A percentile compares a stretch with the other conserved stretches of the same genome.
phyloP scores from a whole-genome alignment of 768 basidiomycete genomes.

The Pleurotus pulmonarius region DNA sequence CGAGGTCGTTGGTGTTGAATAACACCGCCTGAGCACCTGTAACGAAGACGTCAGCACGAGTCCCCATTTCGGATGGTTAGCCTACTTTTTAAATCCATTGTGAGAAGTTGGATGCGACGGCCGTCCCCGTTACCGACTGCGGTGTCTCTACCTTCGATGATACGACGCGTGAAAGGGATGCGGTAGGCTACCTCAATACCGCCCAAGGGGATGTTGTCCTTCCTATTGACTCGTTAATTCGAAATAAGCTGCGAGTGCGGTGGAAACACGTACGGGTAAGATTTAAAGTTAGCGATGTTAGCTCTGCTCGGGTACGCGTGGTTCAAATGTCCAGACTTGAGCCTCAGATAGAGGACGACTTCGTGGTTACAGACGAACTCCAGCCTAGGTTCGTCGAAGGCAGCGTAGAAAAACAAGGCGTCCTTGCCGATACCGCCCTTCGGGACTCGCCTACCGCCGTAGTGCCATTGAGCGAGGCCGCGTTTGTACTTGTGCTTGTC shows the following conservation, averaged over 20 bases:
- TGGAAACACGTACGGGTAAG: conserved; percentile 1
- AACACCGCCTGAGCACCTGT: background rate
- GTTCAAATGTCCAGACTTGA: conserved; percentile 16
- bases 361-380: conserved; percentile 21
- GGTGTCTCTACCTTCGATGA: conserved; percentile 6
- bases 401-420: conserved; percentile 13
- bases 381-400: conserved; percentile 14
- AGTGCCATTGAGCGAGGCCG: conserved; percentile 9
- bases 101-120: conserved; percentile 9
- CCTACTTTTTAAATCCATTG: conserved; percentile 13
- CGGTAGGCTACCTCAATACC: conserved; percentile 10
- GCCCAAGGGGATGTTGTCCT: conserved; percentile 2
- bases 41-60: background rate
- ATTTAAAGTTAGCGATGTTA: conserved; percentile 2
- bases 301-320: background rate
- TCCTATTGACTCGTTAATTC: background rate
- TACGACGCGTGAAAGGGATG: conserved; percentile 4
- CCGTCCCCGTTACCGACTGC: conserved; percentile 8
- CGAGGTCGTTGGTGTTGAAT: conserved; percentile 6
- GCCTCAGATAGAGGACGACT: conserved; percentile 11
- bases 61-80: background rate
- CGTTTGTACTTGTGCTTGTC: conserved; percentile 5
- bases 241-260: background rate
- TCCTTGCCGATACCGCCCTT: conserved; percentile 10
- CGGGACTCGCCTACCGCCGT: conserved; percentile 6